Conservation (phyloP, 345 rosid genomes). For the Arabis hirsuta region DNA sequence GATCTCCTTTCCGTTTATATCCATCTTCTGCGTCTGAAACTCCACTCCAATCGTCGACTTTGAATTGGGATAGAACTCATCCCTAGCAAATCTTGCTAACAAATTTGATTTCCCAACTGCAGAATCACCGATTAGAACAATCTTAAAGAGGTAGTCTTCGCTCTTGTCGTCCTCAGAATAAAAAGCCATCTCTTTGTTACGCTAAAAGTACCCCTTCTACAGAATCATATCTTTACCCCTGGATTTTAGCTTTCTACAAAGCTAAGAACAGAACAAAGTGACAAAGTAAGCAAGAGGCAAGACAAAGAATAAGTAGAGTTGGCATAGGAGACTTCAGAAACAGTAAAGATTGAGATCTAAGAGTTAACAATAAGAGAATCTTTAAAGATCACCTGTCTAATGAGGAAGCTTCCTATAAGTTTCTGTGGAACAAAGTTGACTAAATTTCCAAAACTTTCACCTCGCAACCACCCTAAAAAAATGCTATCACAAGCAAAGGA, state of each 20-base stretch:
- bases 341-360: constrained; percentile 48
- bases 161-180: constrained; percentile 74
- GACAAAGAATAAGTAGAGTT: constrained; percentile 42
- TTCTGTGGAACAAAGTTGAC: constrained; percentile 39
- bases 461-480: constrained; percentile 28
- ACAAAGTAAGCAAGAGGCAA: constrained; percentile 38
- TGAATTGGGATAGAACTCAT: constrained; percentile 91
- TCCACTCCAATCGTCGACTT: constrained; percentile 98
- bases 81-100: constrained; percentile 96
- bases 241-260: constrained; percentile 33
- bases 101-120: constrained; percentile 98
- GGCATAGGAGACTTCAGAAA: constrained; percentile 51
- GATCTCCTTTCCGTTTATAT: constrained; percentile 86
- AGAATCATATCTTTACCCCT: constrained; percentile 47
- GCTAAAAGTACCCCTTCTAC: constrained; percentile 49
- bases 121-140: constrained; percentile 90
- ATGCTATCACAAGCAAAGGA: constrained; percentile 19
- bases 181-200: constrained; percentile 66
- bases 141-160: constrained; percentile 95
- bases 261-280: constrained; percentile 32
- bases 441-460: constrained; percentile 10
- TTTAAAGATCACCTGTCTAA: constrained; percentile 37
- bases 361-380: constrained; percentile 33
- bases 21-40: constrained; percentile 95
- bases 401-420: constrained; percentile 44